A percentile compares a stretch with the other conserved stretches of the same genome.
These are phyloP conservation scores for Populus nigra DNA, from an alignment of 345 rosid species.

Conservation along the genomic window DNA sequence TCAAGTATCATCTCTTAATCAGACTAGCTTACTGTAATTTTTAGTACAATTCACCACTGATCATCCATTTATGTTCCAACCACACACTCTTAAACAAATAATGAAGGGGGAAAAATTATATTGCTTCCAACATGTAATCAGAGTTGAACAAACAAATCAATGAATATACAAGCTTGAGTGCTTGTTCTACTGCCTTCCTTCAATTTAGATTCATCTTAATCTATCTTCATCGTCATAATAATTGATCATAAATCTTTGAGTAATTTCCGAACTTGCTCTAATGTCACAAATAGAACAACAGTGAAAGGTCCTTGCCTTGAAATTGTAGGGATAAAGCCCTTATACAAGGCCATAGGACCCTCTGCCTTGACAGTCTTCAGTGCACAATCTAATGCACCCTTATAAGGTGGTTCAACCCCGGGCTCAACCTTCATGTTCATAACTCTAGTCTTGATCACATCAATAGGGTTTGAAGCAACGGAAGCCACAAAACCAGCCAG, in stretches of 20 bases:
- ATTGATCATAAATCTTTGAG: constrained; percentile 5
- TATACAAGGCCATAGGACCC: not conserved
- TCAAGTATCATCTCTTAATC: no score
- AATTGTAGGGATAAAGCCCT: constrained; percentile 6
- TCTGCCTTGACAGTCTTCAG: constrained; percentile 7
- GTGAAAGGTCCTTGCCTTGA: constrained; percentile 1
- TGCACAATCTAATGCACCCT: constrained; percentile 7
- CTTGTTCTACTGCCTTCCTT: no score
- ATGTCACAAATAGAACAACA: constrained; percentile 7
- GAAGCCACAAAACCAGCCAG: constrained; percentile 3
- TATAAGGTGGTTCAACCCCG: constrained; percentile 1
- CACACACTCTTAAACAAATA: no score
- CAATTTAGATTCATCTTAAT: no score
- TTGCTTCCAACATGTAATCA: no score
- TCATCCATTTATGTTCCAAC: no score
- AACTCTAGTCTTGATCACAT: constrained; percentile 17
- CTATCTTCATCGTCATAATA: not conserved
- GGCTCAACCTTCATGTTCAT: not conserved
- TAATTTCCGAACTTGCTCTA: constrained; percentile 14
- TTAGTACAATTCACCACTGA: no score
- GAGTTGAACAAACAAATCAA: no score
- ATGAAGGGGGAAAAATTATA: no score
- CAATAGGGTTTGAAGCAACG: constrained; percentile 6
- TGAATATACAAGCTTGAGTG: no score
- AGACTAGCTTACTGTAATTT: no score